Evolutionary conservation across 2,329 filamentous ascomycete genomes (phyloP).

Genomic region (Cladosporium sp.): DNA sequence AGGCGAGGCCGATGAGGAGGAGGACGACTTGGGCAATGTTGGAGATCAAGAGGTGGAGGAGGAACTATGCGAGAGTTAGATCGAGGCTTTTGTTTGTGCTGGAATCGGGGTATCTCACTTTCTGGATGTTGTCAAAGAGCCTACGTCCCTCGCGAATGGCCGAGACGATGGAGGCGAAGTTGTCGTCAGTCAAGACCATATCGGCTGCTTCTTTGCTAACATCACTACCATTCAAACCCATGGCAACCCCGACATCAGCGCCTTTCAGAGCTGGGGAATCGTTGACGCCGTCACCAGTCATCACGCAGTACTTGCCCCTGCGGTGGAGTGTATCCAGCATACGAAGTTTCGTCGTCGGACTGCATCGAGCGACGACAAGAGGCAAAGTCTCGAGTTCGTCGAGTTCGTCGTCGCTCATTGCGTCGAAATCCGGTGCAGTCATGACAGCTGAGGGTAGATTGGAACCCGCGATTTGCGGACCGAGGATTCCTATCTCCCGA

Average conservation of each 20-base stretch:
- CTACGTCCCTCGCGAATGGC: slow-evolving; percentile 43
- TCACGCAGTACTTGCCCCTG: slow-evolving; percentile 37
- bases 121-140: slow-evolving; percentile 46
- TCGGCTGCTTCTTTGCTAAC: slow-evolving; percentile 43
- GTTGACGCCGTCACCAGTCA: slow-evolving; percentile 46
- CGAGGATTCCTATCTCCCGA: slow-evolving; percentile 43
- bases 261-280: slow-evolving; percentile 43
- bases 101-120: slow-evolving; percentile 17
- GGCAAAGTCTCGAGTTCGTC: slow-evolving; percentile 40
- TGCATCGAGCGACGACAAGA: slow-evolving; percentile 44
- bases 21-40: slow-evolving; percentile 47
- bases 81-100: not conserved
- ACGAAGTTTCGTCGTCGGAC: slow-evolving; percentile 44
- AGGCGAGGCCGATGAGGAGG: slow-evolving; percentile 44
- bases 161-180: slow-evolving; percentile 43
- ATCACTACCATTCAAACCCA: slow-evolving; percentile 42
- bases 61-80: slow-evolving; percentile 26
- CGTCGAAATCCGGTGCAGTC: slow-evolving; percentile 43
- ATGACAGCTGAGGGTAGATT: slow-evolving; percentile 34
- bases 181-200: slow-evolving; percentile 44
- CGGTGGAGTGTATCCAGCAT: slow-evolving; percentile 45
- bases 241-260: slow-evolving; percentile 45
- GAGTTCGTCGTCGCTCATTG: slow-evolving; percentile 39
- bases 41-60: slow-evolving; percentile 46
- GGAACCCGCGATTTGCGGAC: slow-evolving; percentile 22